Conservation (phyloP, 176 grass and related monocot genomes). For the Triticum urartu region DNA sequence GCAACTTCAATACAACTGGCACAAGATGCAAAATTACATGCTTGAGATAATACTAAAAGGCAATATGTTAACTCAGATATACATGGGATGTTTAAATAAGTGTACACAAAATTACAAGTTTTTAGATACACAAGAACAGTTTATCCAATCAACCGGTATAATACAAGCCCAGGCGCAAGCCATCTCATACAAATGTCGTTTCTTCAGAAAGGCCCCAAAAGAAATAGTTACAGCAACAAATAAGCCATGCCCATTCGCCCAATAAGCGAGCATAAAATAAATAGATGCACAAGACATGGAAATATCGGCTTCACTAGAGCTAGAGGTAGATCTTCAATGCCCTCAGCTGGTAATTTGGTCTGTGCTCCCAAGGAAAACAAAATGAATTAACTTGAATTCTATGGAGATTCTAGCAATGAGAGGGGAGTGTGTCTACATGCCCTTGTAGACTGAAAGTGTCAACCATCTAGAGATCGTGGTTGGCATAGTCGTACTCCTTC, state of each 20-base stretch:
- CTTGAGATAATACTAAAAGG: constrained; percentile 3
- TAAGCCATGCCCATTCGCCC: constrained; percentile 16
- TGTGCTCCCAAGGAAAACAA: constrained; percentile 5
- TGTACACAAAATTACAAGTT: constrained; percentile 40
- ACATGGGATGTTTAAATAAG: constrained; percentile 22
- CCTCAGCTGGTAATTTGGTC: constrained; percentile 22
- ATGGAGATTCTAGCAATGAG: neutral
- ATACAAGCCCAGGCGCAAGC: constrained; percentile 23
- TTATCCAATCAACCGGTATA: constrained; percentile 44
- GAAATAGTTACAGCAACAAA: constrained; percentile 27
- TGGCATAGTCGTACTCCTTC: too few relatives aligned
- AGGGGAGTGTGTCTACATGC: too few relatives aligned
- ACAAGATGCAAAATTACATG: neutral
- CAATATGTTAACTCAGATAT: constrained; percentile 36
- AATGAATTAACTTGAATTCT: neutral
- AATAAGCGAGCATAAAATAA: constrained; percentile 22
- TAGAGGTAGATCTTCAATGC: constrained; percentile 31
- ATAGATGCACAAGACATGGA: constrained; percentile 22
- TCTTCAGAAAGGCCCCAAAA: constrained; percentile 16
- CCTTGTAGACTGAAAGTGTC: too few relatives aligned
- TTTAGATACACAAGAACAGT: constrained; percentile 47
- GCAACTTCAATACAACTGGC: neutral
- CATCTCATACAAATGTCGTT: constrained; percentile 25
- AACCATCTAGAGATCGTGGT: too few relatives aligned
- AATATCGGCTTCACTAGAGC: constrained; percentile 20